Conservation (phyloP, 148 eudicot species). For the Rhododendron williamsianum region DNA sequence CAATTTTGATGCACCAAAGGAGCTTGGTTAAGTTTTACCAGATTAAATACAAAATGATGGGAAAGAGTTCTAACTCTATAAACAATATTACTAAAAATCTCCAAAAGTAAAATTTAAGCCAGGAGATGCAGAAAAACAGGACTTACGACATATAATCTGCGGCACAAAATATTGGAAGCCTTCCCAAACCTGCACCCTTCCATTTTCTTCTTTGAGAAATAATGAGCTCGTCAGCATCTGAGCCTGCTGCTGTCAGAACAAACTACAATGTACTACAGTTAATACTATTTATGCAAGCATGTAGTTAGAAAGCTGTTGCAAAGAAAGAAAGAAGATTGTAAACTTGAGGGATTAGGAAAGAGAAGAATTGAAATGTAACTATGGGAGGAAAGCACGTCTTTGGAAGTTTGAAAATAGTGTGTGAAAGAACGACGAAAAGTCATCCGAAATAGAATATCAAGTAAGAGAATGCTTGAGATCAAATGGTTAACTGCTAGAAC, state of each 20-base stretch:
- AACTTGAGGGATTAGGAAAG: background rate
- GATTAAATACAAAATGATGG: background rate
- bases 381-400: background rate
- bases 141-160: constrained; percentile 82
- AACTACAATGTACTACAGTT: constrained; percentile 38
- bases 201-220: constrained; percentile 62
- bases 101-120: background rate
- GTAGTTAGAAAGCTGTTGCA: background rate
- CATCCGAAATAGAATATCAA: background rate
- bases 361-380: background rate
- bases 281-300: background rate
- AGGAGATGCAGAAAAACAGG: constrained; percentile 7
- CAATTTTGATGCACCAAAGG: background rate
- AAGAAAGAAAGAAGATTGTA: background rate
- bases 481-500: background rate
- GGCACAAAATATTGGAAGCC: constrained; percentile 77
- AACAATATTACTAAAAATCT: background rate
- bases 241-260: constrained; percentile 87
- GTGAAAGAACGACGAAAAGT: background rate
- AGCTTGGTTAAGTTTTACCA: background rate
- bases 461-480: constrained; percentile 1
- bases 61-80: background rate
- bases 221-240: constrained; percentile 70
- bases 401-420: background rate
- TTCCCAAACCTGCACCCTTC: constrained; percentile 67